phyloP scores from a whole-genome alignment of 441 rosid species.

The Aquilaria agallochum region DNA sequence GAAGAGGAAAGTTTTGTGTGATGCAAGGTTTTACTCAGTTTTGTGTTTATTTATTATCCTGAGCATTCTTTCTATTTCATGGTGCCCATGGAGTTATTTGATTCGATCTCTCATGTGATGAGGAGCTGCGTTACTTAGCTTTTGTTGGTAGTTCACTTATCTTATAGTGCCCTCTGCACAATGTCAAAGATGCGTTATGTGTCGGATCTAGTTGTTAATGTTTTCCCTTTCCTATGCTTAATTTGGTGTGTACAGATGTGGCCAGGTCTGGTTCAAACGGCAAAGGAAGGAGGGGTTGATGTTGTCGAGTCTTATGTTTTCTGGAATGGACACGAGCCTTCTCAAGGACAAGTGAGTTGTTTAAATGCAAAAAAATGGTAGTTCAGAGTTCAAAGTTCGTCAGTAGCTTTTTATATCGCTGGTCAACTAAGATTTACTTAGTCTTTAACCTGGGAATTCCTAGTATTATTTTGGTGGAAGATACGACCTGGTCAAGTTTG shows the following conservation, averaged over 20 bases:
- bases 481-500: constrained; percentile 85
- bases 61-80: neutral
- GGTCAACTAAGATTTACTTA: neutral
- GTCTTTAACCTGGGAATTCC: constrained; percentile 9
- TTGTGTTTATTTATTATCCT: neutral
- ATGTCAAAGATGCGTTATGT: too few relatives aligned
- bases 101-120: too few relatives aligned
- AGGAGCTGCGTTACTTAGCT: too few relatives aligned
- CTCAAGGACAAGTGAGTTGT: constrained; percentile 58
- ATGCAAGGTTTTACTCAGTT: too few relatives aligned
- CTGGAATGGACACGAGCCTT: constrained; percentile 92
- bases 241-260: constrained; percentile 62
- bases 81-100: neutral
- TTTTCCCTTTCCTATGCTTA: constrained; percentile 5
- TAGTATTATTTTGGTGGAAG: constrained; percentile 82
- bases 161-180: too few relatives aligned
- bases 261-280: constrained; percentile 80
- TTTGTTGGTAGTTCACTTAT: too few relatives aligned
- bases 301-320: constrained; percentile 87
- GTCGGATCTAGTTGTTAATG: too few relatives aligned
- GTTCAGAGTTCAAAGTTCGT: neutral
- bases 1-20: too few relatives aligned
- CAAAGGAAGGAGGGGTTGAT: constrained; percentile 88
- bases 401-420: neutral
- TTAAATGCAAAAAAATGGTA: neutral